phyloP scores from a whole-genome alignment of 352 stramenopile genomes.

The Aphanomyces euteiches region DNA sequence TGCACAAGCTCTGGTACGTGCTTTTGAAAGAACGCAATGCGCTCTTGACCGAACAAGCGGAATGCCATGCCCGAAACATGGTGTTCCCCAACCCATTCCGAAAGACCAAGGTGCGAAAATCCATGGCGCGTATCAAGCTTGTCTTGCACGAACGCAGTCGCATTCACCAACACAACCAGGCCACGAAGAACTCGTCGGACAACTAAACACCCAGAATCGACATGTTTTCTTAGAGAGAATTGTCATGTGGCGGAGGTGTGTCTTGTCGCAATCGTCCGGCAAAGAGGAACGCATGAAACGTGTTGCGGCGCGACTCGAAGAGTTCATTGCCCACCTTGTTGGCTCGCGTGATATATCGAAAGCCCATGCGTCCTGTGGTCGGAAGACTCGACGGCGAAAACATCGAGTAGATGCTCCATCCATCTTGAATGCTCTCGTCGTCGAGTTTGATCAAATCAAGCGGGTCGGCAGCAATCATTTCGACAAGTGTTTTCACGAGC shows the following conservation, averaged over 20 bases:
- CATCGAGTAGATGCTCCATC: conserved; percentile 30
- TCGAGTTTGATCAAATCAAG: conserved; percentile 29
- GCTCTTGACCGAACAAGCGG: conserved; percentile 91
- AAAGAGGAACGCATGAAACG: conserved; percentile 27
- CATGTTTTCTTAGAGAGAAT: not conserved
- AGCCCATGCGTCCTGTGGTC: conserved; percentile 17
- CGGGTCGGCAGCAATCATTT: conserved; percentile 29
- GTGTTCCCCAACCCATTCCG: conserved; percentile 70
- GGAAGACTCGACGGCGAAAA: conserved; percentile 25
- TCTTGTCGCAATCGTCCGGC: not conserved
- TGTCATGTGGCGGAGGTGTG: not conserved
- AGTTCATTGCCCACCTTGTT: conserved; percentile 15
- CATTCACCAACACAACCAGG: conserved; percentile 70
- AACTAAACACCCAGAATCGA: not conserved
- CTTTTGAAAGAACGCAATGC: conserved; percentile 98
- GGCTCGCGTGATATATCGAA: conserved; percentile 24
- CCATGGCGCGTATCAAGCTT: conserved; percentile 84
- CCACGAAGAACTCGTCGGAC: conserved; percentile 35
- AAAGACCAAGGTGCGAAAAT: conserved; percentile 65
- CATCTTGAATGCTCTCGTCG: conserved; percentile 24
- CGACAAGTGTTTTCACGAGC: conserved; percentile 24
- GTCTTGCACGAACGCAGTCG: conserved; percentile 80
- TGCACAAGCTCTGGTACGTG: conserved; percentile 98
- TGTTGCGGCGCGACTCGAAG: conserved; percentile 17
- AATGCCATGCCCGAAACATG: conserved; percentile 72